phyloP scores from a whole-genome alignment of 495 filamentous ascomycete species.

The Aspergillus wentii region DNA sequence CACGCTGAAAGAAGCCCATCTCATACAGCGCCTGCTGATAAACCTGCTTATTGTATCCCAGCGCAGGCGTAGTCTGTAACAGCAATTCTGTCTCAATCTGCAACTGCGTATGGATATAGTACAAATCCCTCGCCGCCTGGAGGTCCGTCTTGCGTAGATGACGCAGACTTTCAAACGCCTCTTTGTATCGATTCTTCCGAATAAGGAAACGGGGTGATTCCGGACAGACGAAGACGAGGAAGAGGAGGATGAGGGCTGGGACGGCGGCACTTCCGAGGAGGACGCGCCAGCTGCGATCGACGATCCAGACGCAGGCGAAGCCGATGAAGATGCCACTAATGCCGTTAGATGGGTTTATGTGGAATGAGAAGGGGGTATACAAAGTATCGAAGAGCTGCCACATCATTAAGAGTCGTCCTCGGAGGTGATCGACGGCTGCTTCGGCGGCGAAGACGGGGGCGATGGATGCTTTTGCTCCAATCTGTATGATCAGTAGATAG shows the following conservation, averaged over 20 bases:
- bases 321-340: slow-evolving; percentile 56
- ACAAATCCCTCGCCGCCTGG: slow-evolving; percentile 68
- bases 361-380: slow-evolving; percentile 6
- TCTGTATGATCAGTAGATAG: slow-evolving; percentile 16
- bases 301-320: slow-evolving; percentile 50
- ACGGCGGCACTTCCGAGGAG: slow-evolving; percentile 67
- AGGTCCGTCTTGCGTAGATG: slow-evolving; percentile 57
- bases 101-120: slow-evolving; percentile 63
- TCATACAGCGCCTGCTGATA: slow-evolving; percentile 13
- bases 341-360: not conserved
- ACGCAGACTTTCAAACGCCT: slow-evolving; percentile 56
- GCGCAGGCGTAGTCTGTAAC: slow-evolving; percentile 1
- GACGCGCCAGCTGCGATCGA: slow-evolving; percentile 57
- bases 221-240: slow-evolving; percentile 65
- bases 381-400: slow-evolving; percentile 76
- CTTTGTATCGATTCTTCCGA: slow-evolving; percentile 53
- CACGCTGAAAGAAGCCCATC: slow-evolving; percentile 1
- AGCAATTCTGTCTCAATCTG: slow-evolving; percentile 25
- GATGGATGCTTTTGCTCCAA: slow-evolving; percentile 47
- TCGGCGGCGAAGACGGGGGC: slow-evolving; percentile 70
- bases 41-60: slow-evolving; percentile 9
- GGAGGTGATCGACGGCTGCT: slow-evolving; percentile 58
- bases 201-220: slow-evolving; percentile 60
- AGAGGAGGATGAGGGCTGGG: slow-evolving; percentile 58
- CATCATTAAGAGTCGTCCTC: slow-evolving; percentile 66